Evolutionary conservation across 768 basidiomycete species (phyloP), one percentile per base, ranked within the genome.

Genomic region (Kwoniella botswanensis): DNA sequence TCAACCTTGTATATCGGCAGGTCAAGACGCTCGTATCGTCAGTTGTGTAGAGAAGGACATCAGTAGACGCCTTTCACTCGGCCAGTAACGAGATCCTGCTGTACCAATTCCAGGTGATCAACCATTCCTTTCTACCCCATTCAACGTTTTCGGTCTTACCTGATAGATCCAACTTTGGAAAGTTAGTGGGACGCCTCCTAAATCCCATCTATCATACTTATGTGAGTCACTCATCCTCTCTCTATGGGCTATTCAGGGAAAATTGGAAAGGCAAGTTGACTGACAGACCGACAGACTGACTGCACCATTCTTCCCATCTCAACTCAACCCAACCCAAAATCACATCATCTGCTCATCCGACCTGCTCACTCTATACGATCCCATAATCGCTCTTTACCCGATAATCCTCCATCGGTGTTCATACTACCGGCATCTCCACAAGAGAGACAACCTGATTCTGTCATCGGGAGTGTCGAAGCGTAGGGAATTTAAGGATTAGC

Each of bases 311-410:
- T 29, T 12, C 13, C 41, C 50, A 3, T 21, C 21, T 21, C 21
- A 4, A 18, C 13, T 3, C 59, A 17, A 42, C 42, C n/a, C 35
- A 61, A 29, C 59, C 41, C 41, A 18, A 43, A 17, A 29, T 43
- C 42, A 55, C 17, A n/a, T 43, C 21, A 61, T 61, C 59, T 35
- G 42, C 59, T 42, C 59, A 61, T 44, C 59, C 59, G 13, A 43
- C 41, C 59, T 22, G 17, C 35, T 35, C 26, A n/a, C 24, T 55
- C n/a, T 11, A 17, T 41, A 44, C 41, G 10, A 17, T n/a, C 42
- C 18, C 59, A 43, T 44, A 15, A 61, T 55, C 21, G 35, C 35
- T 22, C 15, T 61, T 61, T n/a, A 61, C 59, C 59, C 59, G 59
- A 61, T 26, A 24, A 55, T 7, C 7, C 22, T 43, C 59, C 59